Evolutionary conservation across 352 stramenopile species (phyloP).

Genomic region (Aphanomyces stellatus): DNA sequence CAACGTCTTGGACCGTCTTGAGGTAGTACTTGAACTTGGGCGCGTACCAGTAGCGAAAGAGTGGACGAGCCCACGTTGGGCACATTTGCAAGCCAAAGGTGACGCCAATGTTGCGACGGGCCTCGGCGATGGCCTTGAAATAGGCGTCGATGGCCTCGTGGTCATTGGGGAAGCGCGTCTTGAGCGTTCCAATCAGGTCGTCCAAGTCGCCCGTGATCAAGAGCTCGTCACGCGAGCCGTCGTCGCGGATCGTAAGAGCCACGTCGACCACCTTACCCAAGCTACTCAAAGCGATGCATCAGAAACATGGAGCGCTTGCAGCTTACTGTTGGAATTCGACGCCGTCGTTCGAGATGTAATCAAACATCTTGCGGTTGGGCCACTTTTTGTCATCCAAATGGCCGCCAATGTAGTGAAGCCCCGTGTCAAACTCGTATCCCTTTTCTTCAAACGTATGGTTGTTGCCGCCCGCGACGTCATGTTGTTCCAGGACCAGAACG

Average conservation of each 20-base stretch:
- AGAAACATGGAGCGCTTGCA: background rate
- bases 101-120: background rate
- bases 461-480: conserved; percentile 33
- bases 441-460: conserved; percentile 34
- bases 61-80: conserved; percentile 20
- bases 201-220: background rate
- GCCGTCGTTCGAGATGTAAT: conserved; percentile 14
- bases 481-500: conserved; percentile 38
- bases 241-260: background rate
- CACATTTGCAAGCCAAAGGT: conserved; percentile 22
- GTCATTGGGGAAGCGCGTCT: conserved; percentile 19
- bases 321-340: conserved; percentile 1
- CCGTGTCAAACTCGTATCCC: conserved; percentile 41
- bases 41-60: conserved; percentile 19
- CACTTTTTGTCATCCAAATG: conserved; percentile 23
- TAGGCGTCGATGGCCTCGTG: conserved; percentile 19
- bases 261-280: conserved; percentile 7
- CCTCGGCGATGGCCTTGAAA: background rate
- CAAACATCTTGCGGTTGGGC: conserved; percentile 13
- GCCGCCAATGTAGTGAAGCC: conserved; percentile 39
- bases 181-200: background rate
- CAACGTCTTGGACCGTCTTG: conserved; percentile 27
- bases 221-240: conserved; percentile 3
- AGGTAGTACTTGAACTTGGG: conserved; percentile 23
- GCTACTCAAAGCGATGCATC: background rate